Percentiles rank a stretch among this genome's conserved stretches.
Evolutionary conservation across 805 yeast genomes (phyloP).

Genomic region (Saccharomycopsis sp.): DNA sequence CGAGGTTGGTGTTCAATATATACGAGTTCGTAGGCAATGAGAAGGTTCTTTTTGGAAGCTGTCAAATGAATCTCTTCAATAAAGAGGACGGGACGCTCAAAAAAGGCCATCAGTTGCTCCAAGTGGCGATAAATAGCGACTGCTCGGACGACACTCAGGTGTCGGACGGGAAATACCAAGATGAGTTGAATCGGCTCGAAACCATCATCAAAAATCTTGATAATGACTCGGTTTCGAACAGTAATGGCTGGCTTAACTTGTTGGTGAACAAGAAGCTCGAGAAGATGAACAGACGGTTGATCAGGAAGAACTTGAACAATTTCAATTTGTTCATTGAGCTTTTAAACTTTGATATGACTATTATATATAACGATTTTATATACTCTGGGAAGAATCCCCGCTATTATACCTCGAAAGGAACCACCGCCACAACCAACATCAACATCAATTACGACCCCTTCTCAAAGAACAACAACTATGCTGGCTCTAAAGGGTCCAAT

Average conservation of each 20-base stretch:
- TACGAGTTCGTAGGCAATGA: slow-evolving; percentile 63
- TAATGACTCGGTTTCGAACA: neutral
- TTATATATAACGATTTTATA: slow-evolving; percentile 35
- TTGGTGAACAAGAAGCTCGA: slow-evolving; percentile 16
- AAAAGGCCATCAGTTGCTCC: slow-evolving; percentile 62
- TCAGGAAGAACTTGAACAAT: slow-evolving; percentile 9
- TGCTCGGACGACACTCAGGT: slow-evolving; percentile 30
- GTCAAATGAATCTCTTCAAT: slow-evolving; percentile 56
- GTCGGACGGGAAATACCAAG: slow-evolving; percentile 26
- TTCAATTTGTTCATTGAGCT: slow-evolving; percentile 35
- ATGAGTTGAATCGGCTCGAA: slow-evolving; percentile 12
- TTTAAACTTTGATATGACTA: slow-evolving; percentile 37
- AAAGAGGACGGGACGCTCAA: slow-evolving; percentile 49
- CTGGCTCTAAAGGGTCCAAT: slow-evolving; percentile 1
- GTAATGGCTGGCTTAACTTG: slow-evolving; percentile 17
- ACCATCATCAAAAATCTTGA: slow-evolving; percentile 14
- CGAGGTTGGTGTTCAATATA: slow-evolving; percentile 53
- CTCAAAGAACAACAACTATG: slow-evolving; percentile 6
- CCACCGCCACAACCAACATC: neutral
- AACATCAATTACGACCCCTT: slow-evolving; percentile 6
- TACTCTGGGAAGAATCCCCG: slow-evolving; percentile 16
- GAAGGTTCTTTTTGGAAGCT: slow-evolving; percentile 49
- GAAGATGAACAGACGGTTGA: slow-evolving; percentile 12
- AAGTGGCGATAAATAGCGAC: slow-evolving; percentile 34
- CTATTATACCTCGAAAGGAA: neutral